Evolutionary conservation across 352 stramenopile species (phyloP), one percentile per base, ranked within the genome.

Genomic region (Pythium grandisporangium): DNA sequence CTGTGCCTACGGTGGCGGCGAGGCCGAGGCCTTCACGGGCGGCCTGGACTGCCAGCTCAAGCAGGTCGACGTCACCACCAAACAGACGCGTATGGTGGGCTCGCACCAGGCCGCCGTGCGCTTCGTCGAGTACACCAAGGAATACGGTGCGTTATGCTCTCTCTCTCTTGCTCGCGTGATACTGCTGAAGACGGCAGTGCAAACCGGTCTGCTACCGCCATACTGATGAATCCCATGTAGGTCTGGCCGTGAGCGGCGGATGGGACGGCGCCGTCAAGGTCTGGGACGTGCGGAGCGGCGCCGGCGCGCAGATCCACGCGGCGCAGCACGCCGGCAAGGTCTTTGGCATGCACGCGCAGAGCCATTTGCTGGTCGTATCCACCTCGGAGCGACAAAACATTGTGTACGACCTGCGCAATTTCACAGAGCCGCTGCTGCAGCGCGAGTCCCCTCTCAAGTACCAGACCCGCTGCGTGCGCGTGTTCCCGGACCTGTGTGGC

Each of bases 401-500:
- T 43, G 61, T 87, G 6, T 95, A 91, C 47, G 89, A 97, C 47
- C 46, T 96, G 42, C 64, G 86, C 25, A 85, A 88, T 45, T 71
- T 84, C 6, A 48, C 44, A 12, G 49, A 64, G 20, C 80, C 86
- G 16, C 29, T 92, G 16, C 50, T 91, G 44, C 42, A 60, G 38
- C 68, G 75, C n/a, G 68, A 92, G 39, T 95, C 64, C 44, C 73
- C 73, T 45, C 62, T 94, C 51, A 91, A 96, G 67, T 91, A 89
- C 53, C 94, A 98, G 63, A 93, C 89, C 20, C 79, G 95, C 16
- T 98, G 84, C 55, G 61, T 91, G 8, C 49, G 70, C 30, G 53
- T 86, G n/a, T 82, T 93, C 20, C 73, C 70, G 13, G 65, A 74
- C 37, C 61, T 84, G 23, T 48, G 50, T 10, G 77, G 95, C 2